Evolutionary conservation across 306 rosid genomes (phyloP), one percentile per base, ranked within the genome.

Genomic region (Cicer pinnatifidum): DNA sequence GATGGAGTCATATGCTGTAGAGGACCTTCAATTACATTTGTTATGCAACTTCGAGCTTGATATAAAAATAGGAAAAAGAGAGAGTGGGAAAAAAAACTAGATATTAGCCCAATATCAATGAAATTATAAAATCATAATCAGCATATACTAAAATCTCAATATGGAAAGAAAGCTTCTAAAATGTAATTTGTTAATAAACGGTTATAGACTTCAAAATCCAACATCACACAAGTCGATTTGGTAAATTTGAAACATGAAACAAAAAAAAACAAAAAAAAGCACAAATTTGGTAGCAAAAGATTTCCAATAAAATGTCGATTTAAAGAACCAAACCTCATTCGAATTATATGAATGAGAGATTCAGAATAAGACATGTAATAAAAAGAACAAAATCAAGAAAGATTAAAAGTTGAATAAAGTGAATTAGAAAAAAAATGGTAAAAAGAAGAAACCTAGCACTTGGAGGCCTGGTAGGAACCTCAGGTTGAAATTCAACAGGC

Each of bases 401-500:
- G 40, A 54, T 43, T 11, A 1, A 53, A 78, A 41, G 5, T 56
- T 46, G 9, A 74, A 54, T 17, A 10, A 38, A 23, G 15, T 11
- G 44, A 58, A 41, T 17, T 41, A 13, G 9, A 23, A 11, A n/a
- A 10, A 0, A 11, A 58, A 0, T 1, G 9, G 1, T 1, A 19
- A 8, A 9, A 61, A 33, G 33, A 70, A 82, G 54, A 47, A 13
- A 91, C 99, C 99, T 94, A 8, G 99, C 99, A 52, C 99, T 94
- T 1, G 99, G 99, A 69, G 96, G 91, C 73, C 97, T 88, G 35
- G 87, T 83, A 56, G 99, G 97, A 23, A 94, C 96, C 63, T 94
- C 96, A 6, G 96, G 97, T 84, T 94, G 97, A 65, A 94, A 89
- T 77, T 94, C 97, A 84, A 87, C 91, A 13, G 99, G 99, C 86